Conservation (phyloP, 495 filamentous ascomycete genomes). For the Letharia columbiana region DNA sequence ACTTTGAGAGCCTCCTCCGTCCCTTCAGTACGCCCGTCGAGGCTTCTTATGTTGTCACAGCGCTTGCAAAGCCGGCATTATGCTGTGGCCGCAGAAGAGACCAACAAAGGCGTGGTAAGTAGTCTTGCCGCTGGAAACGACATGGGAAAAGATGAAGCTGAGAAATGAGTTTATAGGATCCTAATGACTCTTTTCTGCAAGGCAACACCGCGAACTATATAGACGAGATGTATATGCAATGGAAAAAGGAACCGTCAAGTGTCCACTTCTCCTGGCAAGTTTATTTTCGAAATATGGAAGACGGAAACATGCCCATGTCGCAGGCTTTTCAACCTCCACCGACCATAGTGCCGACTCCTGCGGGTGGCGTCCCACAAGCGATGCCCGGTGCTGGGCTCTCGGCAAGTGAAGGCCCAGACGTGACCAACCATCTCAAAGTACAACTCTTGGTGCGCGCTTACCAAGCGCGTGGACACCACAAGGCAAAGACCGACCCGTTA, state of each 20-base stretch:
- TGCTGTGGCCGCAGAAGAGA: conserved; percentile 49
- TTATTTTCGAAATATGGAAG: conserved; percentile 99
- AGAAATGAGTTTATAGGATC: conserved; percentile 44
- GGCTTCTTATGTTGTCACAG: conserved; percentile 36
- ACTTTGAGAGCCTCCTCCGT: conserved; percentile 36
- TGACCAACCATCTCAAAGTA: conserved; percentile 96
- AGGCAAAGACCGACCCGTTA: conserved; percentile 92
- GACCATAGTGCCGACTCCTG: conserved; percentile 71
- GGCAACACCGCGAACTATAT: conserved; percentile 97
- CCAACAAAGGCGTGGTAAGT: conserved; percentile 44
- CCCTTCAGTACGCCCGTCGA: conserved; percentile 32
- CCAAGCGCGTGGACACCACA: conserved; percentile 96
- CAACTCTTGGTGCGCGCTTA: conserved; percentile 94
- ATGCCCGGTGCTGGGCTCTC: conserved; percentile 61
- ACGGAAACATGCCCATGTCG: conserved; percentile 91
- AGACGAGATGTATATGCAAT: conserved; percentile 98
- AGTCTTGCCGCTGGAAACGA: background rate
- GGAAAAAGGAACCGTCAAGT: conserved; percentile 86
- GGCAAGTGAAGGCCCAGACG: conserved; percentile 64
- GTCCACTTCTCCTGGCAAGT: conserved; percentile 98
- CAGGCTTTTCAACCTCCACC: conserved; percentile 95
- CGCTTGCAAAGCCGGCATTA: conserved; percentile 43
- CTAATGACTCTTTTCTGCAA: conserved; percentile 89
- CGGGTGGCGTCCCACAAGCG: conserved; percentile 67
- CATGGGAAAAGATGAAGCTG: conserved; percentile 6